phyloP scores from a whole-genome alignment of 208 protist genomes.

The Naegleria fowleri region DNA sequence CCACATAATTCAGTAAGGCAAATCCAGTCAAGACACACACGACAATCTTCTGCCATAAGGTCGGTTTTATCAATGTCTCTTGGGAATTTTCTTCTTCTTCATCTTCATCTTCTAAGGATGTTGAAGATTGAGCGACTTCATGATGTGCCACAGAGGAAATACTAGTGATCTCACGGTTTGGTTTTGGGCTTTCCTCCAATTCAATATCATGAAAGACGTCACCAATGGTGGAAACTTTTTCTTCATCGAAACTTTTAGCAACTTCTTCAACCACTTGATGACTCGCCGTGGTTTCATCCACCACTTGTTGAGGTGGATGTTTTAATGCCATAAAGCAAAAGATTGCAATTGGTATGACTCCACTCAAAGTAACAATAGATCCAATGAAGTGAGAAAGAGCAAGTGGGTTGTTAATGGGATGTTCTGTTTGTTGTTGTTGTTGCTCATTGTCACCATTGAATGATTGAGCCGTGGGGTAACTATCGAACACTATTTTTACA shows the following conservation, averaged over 20 bases:
- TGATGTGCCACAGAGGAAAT: neutral
- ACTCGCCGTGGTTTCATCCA: neutral
- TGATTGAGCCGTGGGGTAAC: neutral
- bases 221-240: neutral
- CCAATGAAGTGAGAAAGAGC: neutral
- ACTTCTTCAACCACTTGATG: neutral
- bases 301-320: neutral
- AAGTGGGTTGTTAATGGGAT: neutral
- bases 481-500: neutral
- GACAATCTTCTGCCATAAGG: neutral
- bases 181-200: neutral
- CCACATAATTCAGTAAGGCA: slow-evolving; percentile 8
- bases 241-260: neutral
- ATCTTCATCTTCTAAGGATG: neutral
- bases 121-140: neutral
- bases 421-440: neutral
- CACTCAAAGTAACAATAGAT: neutral
- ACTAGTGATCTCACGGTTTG: neutral
- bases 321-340: neutral
- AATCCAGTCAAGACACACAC: neutral
- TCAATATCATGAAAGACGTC: neutral
- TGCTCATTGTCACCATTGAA: too few species aligned
- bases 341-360: neutral
- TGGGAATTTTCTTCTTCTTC: neutral
- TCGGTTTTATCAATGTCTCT: neutral